phyloP scores from a whole-genome alignment of 1,284 basidiomycete species.

The Cutaneotrichosporon sp. region DNA sequence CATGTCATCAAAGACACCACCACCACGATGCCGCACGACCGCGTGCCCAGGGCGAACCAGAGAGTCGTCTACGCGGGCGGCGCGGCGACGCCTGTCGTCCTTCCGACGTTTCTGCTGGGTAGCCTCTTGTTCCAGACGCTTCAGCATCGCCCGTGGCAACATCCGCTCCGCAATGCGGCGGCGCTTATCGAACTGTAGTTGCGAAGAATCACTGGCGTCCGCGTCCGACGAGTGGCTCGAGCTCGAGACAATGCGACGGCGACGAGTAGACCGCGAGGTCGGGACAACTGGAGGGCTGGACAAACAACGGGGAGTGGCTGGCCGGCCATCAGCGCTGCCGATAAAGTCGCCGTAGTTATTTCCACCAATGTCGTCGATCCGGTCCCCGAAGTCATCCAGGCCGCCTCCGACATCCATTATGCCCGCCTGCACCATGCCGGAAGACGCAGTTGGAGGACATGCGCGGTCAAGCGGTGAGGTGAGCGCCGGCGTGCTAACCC shows the following conservation, averaged over 20 bases:
- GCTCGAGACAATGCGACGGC: conserved; percentile 12
- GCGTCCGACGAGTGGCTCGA: conserved; percentile 15
- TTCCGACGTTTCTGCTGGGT: not conserved
- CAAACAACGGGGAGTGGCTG: not conserved
- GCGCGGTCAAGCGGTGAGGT: not conserved
- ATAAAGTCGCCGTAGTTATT: not conserved
- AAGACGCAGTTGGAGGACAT: not conserved
- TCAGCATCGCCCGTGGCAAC: conserved; percentile 47
- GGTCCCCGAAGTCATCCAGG: not conserved
- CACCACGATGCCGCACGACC: conserved; percentile 32
- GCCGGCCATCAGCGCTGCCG: not conserved
- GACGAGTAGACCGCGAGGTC: not conserved
- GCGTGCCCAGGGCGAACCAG: conserved; percentile 43
- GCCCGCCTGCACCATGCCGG: not conserved
- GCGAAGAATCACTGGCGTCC: not conserved
- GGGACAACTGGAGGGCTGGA: not conserved
- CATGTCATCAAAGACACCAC: conserved; percentile 20
- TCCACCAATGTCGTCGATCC: not conserved
- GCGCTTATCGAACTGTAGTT: conserved; percentile 26
- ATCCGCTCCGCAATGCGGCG: conserved; percentile 43
- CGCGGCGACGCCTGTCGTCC: conserved; percentile 9
- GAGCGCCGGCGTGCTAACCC: not conserved
- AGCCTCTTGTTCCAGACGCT: conserved; percentile 26
- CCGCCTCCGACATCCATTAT: not conserved
- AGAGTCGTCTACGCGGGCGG: conserved; percentile 13